These are phyloP conservation scores for Raddia guianensis DNA, from an alignment of 176 grass and related monocot genomes.

Conservation along the genomic window DNA sequence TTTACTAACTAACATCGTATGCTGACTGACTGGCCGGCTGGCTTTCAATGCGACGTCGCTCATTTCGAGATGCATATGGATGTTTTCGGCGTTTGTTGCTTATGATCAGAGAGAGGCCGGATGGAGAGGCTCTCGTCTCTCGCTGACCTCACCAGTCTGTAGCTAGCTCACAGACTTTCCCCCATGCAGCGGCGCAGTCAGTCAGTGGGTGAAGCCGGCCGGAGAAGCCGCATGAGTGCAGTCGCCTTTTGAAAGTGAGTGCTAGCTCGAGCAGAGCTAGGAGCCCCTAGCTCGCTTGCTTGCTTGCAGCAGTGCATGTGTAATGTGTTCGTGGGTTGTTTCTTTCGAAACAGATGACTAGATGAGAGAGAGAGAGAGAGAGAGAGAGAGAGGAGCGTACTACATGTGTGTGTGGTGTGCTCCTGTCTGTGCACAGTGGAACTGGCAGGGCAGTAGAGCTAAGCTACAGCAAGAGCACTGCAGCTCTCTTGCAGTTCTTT, in stretches of 20 bases:
- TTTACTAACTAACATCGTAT: background rate
- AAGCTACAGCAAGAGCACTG: slow-evolving; percentile 49
- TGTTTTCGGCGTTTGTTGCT: slow-evolving; percentile 1
- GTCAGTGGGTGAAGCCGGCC: slow-evolving; percentile 37
- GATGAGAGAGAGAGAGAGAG: slow-evolving; percentile 1
- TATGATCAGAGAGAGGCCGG: slow-evolving; percentile 27
- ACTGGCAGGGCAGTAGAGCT: slow-evolving; percentile 38
- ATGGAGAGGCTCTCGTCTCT: too few relatives aligned
- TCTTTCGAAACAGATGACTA: background rate
- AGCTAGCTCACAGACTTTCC: background rate
- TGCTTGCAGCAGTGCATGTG: background rate
- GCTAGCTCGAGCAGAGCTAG: background rate
- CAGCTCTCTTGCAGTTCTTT: slow-evolving; percentile 39
- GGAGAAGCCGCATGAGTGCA: slow-evolving; percentile 40
- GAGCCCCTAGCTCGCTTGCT: too few relatives aligned
- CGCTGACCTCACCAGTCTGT: slow-evolving; percentile 7
- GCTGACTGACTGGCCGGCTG: background rate
- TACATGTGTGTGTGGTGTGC: slow-evolving; percentile 23
- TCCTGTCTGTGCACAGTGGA: slow-evolving; percentile 40
- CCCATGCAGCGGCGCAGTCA: slow-evolving; percentile 5
- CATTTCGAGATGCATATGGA: slow-evolving; percentile 18
- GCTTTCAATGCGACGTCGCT: slow-evolving; percentile 12
- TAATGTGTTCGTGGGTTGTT: slow-evolving; percentile 22
- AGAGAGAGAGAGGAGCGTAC: background rate
- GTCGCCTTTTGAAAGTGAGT: slow-evolving; percentile 23